Conservation (phyloP, 2,329 filamentous ascomycete species). For the Trichoderma pleuroti region DNA sequence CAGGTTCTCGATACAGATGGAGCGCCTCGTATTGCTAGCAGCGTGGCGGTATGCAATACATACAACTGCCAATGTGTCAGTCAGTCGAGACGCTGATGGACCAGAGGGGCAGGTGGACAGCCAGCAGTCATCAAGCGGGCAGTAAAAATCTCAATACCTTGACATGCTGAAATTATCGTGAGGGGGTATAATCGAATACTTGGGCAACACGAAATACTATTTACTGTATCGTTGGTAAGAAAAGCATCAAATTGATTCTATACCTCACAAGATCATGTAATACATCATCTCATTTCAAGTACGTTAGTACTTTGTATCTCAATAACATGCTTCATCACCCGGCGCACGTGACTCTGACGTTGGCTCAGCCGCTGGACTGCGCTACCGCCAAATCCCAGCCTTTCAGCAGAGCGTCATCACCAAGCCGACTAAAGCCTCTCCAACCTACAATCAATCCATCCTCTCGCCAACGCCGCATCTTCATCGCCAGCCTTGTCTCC, state of each 20-base stretch:
- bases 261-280: background rate
- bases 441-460: background rate
- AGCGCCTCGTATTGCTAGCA: background rate
- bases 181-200: background rate
- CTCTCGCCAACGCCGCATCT: background rate
- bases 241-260: background rate
- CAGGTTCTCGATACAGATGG: background rate
- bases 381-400: constrained; percentile 10
- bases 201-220: background rate
- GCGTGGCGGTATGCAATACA: background rate
- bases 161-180: background rate
- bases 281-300: background rate
- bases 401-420: constrained; percentile 9
- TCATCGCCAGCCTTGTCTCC: background rate
- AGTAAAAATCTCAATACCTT: background rate
- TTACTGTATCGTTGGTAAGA: background rate
- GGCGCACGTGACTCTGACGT: constrained; percentile 19
- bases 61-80: background rate
- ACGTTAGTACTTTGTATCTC: background rate
- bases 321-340: background rate
- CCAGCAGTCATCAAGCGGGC: background rate
- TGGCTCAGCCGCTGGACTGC: constrained; percentile 14
- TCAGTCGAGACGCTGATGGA: background rate
- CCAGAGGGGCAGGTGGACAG: background rate
- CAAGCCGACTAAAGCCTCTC: background rate